Percentiles rank a stretch among this genome's conserved stretches.
These are phyloP conservation scores for Cryphonectria parasitica DNA, from an alignment of 2,329 filamentous ascomycete genomes.

Conservation along the genomic window DNA sequence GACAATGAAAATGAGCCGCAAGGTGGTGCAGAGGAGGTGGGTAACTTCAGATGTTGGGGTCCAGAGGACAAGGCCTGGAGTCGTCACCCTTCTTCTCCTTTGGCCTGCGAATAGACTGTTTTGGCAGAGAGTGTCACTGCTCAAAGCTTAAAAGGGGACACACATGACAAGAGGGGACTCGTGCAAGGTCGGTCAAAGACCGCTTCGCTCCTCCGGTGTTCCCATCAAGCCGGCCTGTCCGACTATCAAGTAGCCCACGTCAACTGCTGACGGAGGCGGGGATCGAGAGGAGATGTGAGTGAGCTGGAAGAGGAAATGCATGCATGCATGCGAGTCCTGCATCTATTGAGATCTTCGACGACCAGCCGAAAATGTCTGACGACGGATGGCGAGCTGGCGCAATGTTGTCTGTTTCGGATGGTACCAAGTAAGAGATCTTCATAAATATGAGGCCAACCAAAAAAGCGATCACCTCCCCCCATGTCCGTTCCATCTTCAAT, in stretches of 20 bases:
- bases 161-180: background rate
- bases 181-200: background rate
- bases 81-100: background rate
- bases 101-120: background rate
- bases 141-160: background rate
- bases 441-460: background rate
- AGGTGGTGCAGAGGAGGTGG: background rate
- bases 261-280: slow-evolving; percentile 5
- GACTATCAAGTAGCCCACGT: background rate
- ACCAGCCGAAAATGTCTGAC: background rate
- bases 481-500: background rate
- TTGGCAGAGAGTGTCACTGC: background rate
- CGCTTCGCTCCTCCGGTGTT: background rate
- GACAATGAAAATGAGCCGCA: background rate
- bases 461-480: background rate
- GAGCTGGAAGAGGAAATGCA: background rate
- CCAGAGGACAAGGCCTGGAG: background rate
- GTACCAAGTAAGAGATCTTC: background rate
- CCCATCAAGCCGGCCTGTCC: background rate
- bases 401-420: background rate
- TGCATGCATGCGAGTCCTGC: background rate
- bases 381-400: background rate
- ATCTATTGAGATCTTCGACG: background rate
- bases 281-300: background rate
- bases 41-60: background rate